Evolutionary conservation across 2,329 filamentous ascomycete genomes (phyloP), one percentile per base, ranked within the genome.

Genomic region (Aureobasidium zeae): DNA sequence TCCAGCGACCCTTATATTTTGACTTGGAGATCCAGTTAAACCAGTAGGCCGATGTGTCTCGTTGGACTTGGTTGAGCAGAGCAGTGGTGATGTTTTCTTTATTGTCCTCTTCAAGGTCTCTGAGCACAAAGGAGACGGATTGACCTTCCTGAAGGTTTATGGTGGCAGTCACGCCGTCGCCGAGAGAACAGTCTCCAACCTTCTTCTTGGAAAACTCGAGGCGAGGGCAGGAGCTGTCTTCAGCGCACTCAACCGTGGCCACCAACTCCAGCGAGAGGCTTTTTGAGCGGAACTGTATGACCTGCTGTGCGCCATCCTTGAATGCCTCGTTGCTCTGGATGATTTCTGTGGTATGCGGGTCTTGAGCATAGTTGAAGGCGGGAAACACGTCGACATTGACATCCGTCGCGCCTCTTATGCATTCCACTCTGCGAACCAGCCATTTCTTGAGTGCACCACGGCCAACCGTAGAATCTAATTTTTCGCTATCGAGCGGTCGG

Each of bases 311-410:
- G 35, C 54, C 53, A 16, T 52, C 51, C 26, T 51, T 33, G 9
- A 21, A 30, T n/a, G 44, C 22, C 21, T 41, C 31, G n/a, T 52
- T 52, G 11, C 50, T n/a, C 0, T 64, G 58, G 8, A 71, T 55
- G 19, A 83, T 68, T 2, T 72, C 72, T 3, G 76, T 80, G 2
- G 63, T 71, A 55, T 86, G 82, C 1, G 67, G 50, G 33, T 79
- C 76, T 36, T 69, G 68, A 3, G 79, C 82, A 56, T 86, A 87
- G 51, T 79, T 75, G 57, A 85, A 83, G 1, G 79, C 76, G 28
- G 83, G 83, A 51, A 85, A 85, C 10, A 86, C 66, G 51, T 86
- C 79, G 7, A 86, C 66, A 34, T 83, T 72, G 17, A 86, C 63
- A 35, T 76, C 71, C 55, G 86, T 68, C 1, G 65, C 62, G 12